phyloP scores from a whole-genome alignment of 306 rosid species.

The Dalbergia cochinchinensis region DNA sequence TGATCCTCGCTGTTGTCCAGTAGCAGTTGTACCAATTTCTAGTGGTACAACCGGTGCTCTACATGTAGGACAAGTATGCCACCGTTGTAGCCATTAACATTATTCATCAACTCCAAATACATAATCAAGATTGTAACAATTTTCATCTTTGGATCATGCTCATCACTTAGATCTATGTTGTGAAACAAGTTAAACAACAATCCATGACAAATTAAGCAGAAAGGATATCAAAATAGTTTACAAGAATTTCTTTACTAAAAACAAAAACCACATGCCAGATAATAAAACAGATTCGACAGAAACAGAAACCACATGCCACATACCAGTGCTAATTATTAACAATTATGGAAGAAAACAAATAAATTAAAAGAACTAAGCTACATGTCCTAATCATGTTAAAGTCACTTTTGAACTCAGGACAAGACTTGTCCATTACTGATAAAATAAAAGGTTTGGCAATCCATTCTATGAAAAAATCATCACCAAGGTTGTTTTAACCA shows the following conservation, averaged over 20 bases:
- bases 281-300: too few relatives aligned
- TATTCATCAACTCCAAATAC: too few relatives aligned
- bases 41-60: conserved; percentile 95
- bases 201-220: neutral
- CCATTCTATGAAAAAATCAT: neutral
- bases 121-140: too few relatives aligned
- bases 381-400: conserved; percentile 20
- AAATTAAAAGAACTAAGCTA: neutral
- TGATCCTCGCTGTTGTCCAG: conserved; percentile 63
- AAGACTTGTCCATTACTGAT: conserved; percentile 27
- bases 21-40: conserved; percentile 66
- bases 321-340: conserved; percentile 7
- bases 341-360: neutral
- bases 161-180: too few relatives aligned
- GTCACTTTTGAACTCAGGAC: conserved; percentile 43
- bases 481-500: conserved; percentile 37
- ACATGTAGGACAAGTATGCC: conserved; percentile 98
- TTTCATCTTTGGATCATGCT: too few relatives aligned
- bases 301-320: too few relatives aligned
- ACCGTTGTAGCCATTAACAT: conserved; percentile 83
- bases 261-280: neutral
- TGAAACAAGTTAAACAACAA: conserved; percentile 46
- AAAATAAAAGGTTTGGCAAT: neutral
- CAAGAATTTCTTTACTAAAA: neutral
- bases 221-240: too few relatives aligned